These are phyloP conservation scores for Turritis glabra DNA, from an alignment of 345 rosid species.

Conservation along the genomic window DNA sequence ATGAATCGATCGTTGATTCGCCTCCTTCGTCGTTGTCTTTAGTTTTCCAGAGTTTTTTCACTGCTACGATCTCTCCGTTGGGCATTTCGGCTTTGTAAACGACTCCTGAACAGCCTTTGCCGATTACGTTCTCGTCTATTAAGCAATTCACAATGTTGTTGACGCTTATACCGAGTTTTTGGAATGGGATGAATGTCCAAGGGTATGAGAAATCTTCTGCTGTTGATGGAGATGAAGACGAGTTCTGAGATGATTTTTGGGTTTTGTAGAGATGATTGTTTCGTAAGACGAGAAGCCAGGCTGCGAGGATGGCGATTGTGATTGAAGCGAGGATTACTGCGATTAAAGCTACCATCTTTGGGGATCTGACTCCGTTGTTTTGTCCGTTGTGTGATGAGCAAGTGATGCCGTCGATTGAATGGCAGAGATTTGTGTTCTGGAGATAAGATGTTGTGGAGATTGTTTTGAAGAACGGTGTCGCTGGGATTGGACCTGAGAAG, in stretches of 20 bases:
- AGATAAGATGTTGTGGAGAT: conserved; percentile 62
- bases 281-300: conserved; percentile 62
- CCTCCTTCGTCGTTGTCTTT: conserved; percentile 53
- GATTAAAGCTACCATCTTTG: conserved; percentile 69
- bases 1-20: conserved; percentile 64
- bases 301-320: conserved; percentile 58
- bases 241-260: conserved; percentile 53
- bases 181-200: conserved; percentile 96
- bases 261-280: conserved; percentile 53
- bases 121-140: conserved; percentile 81
- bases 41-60: conserved; percentile 87
- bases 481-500: conserved; percentile 90
- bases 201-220: conserved; percentile 91
- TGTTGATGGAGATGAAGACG: conserved; percentile 43
- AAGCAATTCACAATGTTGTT: conserved; percentile 77
- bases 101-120: conserved; percentile 92
- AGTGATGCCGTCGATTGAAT: conserved; percentile 64
- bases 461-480: conserved; percentile 80
- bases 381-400: conserved; percentile 59
- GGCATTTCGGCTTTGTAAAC: conserved; percentile 92
- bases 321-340: conserved; percentile 61
- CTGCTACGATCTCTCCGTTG: conserved; percentile 73
- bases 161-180: conserved; percentile 67
- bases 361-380: conserved; percentile 57
- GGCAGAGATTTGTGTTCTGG: conserved; percentile 64